Percentiles rank a stretch among this genome's conserved stretches.
These are phyloP conservation scores for Eucalyptus grandis DNA, from an alignment of 345 rosid genomes.

Conservation along the genomic window DNA sequence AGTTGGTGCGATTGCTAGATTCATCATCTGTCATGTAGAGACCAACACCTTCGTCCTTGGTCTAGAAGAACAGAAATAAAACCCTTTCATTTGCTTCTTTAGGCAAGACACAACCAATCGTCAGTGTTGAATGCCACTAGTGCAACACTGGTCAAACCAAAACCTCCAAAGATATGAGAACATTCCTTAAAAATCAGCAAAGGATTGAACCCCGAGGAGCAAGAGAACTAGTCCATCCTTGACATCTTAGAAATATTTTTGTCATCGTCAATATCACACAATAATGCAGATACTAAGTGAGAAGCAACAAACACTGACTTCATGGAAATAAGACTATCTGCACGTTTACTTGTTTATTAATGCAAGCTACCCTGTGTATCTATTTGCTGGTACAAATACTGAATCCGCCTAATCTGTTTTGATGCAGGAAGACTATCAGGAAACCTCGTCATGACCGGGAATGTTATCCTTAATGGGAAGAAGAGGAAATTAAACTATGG, in stretches of 20 bases:
- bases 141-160: background rate
- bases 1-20: background rate
- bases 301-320: background rate
- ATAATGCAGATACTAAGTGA: background rate
- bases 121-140: background rate
- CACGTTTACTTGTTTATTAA: background rate
- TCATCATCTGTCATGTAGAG: background rate
- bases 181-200: background rate
- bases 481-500: slow-evolving; percentile 43
- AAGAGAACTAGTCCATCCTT: background rate
- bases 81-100: background rate
- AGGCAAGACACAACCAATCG: background rate
- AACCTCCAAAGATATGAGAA: background rate
- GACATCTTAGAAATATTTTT: background rate
- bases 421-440: slow-evolving; percentile 80
- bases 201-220: background rate
- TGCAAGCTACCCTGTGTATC: background rate
- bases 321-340: background rate
- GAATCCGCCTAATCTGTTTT: background rate
- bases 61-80: background rate
- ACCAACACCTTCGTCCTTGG: background rate
- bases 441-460: slow-evolving; percentile 77
- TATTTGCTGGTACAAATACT: background rate
- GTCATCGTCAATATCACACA: background rate
- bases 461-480: slow-evolving; percentile 80